These are phyloP conservation scores for Mycosphaerella sp. DNA, from an alignment of 2,329 filamentous ascomycete species.

Conservation along the genomic window DNA sequence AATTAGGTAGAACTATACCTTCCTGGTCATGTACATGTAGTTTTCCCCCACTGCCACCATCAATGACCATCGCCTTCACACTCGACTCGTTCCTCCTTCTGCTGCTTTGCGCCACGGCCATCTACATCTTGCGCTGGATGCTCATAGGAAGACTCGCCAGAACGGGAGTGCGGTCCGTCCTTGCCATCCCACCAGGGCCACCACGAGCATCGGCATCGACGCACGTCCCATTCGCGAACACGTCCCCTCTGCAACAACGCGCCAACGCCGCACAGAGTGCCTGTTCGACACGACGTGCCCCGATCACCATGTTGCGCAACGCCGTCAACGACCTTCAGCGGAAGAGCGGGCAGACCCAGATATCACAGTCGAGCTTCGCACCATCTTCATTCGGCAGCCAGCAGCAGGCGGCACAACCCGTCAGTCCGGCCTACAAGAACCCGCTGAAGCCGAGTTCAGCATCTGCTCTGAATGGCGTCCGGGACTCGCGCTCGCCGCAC, in stretches of 20 bases:
- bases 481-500: conserved; percentile 16
- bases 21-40: no score
- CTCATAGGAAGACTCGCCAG: conserved; percentile 24
- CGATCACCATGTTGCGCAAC: conserved; percentile 36
- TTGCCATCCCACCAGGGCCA: conserved; percentile 12
- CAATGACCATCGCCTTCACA: conserved; percentile 5
- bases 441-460: conserved; percentile 30
- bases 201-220: neutral
- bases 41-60: neutral
- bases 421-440: conserved; percentile 30
- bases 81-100: conserved; percentile 7
- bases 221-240: neutral
- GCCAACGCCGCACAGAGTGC: neutral
- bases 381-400: conserved; percentile 51
- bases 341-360: conserved; percentile 28
- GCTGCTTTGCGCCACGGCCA: conserved; percentile 12
- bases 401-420: conserved; percentile 32
- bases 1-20: no score
- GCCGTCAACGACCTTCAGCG: conserved; percentile 38
- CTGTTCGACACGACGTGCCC: conserved; percentile 10
- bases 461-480: conserved; percentile 24
- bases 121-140: conserved; percentile 27
- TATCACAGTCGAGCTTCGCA: conserved; percentile 50
- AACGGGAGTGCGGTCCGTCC: conserved; percentile 23
- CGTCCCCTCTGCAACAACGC: conserved; percentile 9